These are phyloP conservation scores for Oryza meyeriana DNA, from an alignment of 176 grass and related monocot species.

Conservation along the genomic window DNA sequence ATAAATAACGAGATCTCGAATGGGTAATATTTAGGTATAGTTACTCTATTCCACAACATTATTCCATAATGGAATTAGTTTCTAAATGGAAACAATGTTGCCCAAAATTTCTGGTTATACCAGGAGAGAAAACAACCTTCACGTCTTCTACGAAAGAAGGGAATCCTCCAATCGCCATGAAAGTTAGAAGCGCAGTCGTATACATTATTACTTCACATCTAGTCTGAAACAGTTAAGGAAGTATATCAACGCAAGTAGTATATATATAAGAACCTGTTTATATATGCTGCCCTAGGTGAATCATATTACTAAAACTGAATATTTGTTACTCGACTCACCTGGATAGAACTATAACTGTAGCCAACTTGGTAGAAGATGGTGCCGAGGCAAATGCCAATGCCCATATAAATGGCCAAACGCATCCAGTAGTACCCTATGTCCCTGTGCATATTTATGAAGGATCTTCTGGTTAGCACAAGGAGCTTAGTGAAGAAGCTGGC, in stretches of 20 bases:
- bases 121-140: not conserved
- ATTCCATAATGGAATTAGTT: not conserved
- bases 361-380: constrained; percentile 52
- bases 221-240: constrained; percentile 25
- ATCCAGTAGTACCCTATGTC: constrained; percentile 62
- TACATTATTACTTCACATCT: constrained; percentile 53
- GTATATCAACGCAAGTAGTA: no score
- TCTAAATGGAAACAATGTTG: not conserved
- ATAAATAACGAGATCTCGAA: not conserved
- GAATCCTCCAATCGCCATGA: constrained; percentile 56
- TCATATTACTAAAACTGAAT: not conserved
- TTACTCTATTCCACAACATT: not conserved
- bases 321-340: constrained; percentile 12
- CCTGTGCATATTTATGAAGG: constrained; percentile 58
- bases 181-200: constrained; percentile 31
- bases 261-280: no score
- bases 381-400: constrained; percentile 46
- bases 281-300: not conserved
- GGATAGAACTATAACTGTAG: constrained; percentile 46
- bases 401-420: constrained; percentile 41
- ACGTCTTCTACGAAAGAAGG: constrained; percentile 47
- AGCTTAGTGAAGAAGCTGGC: constrained; percentile 37
- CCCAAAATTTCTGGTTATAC: not conserved
- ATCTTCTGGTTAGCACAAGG: constrained; percentile 48
- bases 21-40: not conserved